Conservation (phyloP, 2,329 filamentous ascomycete species). For the Talaromyces sp. region DNA sequence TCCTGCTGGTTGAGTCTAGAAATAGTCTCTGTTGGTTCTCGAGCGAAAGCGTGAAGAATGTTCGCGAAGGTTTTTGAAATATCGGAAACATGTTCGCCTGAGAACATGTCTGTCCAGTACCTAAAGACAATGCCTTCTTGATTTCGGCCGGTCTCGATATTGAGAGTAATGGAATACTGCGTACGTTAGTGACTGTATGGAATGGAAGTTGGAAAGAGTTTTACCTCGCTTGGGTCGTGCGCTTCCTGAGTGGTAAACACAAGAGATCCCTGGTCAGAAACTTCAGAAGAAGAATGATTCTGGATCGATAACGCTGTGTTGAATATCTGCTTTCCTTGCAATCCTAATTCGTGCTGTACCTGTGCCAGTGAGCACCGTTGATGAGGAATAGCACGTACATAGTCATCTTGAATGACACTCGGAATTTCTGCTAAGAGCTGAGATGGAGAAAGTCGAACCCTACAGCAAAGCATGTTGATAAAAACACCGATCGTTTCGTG, state of each 20-base stretch:
- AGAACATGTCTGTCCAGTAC: constrained; percentile 40
- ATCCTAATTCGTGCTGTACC: constrained; percentile 43
- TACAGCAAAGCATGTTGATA: constrained; percentile 55
- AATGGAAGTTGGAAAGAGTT: constrained; percentile 1
- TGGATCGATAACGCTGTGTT: constrained; percentile 44
- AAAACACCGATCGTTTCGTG: constrained; percentile 49
- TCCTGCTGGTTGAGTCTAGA: constrained; percentile 19
- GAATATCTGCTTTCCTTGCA: constrained; percentile 36
- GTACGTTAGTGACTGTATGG: not conserved
- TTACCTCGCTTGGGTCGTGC: constrained; percentile 39
- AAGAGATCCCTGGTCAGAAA: constrained; percentile 25
- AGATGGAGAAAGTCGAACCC: constrained; percentile 38
- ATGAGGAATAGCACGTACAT: constrained; percentile 46
- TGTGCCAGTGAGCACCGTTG: constrained; percentile 51
- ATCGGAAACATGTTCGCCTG: constrained; percentile 31
- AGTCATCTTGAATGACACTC: constrained; percentile 45
- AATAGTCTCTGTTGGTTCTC: constrained; percentile 26
- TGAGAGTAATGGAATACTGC: constrained; percentile 38
- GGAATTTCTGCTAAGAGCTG: constrained; percentile 40
- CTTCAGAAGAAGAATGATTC: constrained; percentile 28
- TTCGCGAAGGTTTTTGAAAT: constrained; percentile 31
- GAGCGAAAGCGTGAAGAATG: constrained; percentile 33
- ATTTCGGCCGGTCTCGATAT: constrained; percentile 36
- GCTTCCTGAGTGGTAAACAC: constrained; percentile 31
- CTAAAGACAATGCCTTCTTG: constrained; percentile 37